These are phyloP conservation scores for Fraxinus velutina DNA, from an alignment of 305 asterid species.

Conservation along the genomic window DNA sequence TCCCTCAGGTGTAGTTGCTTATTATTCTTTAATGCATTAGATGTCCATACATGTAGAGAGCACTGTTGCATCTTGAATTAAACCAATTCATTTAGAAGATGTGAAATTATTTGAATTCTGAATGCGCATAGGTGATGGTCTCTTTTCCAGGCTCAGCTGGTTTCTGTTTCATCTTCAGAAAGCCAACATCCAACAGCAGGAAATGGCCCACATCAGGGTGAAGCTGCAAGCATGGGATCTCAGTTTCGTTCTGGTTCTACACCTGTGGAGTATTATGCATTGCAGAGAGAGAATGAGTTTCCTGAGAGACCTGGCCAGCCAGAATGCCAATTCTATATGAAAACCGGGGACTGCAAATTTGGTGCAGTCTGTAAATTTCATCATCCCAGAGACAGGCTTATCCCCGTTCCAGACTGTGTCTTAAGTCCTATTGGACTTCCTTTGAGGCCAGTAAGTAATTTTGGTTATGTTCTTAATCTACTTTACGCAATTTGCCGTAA, in stretches of 20 bases:
- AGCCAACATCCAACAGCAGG: constrained; percentile 61
- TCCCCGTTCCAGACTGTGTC: constrained; percentile 86
- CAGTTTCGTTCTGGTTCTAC: constrained; percentile 59
- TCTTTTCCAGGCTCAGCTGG: constrained; percentile 67
- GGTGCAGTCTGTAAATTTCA: constrained; percentile 96
- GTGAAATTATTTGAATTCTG: constrained; percentile 12
- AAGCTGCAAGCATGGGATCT: constrained; percentile 48
- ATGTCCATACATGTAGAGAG: constrained; percentile 8
- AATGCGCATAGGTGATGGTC: constrained; percentile 23
- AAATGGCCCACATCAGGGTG: constrained; percentile 51
- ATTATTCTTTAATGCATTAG: neutral
- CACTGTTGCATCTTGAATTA: constrained; percentile 7
- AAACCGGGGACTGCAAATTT: constrained; percentile 96
- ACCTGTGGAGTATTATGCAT: constrained; percentile 73
- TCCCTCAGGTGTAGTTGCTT: neutral
- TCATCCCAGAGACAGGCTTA: constrained; percentile 86
- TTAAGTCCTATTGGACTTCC: constrained; percentile 94
- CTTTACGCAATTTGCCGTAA: neutral
- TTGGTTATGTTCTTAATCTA: neutral
- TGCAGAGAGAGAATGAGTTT: constrained; percentile 74
- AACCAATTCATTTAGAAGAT: neutral
- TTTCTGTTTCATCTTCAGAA: constrained; percentile 72
- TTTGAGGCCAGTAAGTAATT: constrained; percentile 69
- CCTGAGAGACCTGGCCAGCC: constrained; percentile 97
- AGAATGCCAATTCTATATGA: constrained; percentile 94